Base-by-base conservation (phyloP, 176 grass and related monocot genomes). In the Avena insularis region DNA sequence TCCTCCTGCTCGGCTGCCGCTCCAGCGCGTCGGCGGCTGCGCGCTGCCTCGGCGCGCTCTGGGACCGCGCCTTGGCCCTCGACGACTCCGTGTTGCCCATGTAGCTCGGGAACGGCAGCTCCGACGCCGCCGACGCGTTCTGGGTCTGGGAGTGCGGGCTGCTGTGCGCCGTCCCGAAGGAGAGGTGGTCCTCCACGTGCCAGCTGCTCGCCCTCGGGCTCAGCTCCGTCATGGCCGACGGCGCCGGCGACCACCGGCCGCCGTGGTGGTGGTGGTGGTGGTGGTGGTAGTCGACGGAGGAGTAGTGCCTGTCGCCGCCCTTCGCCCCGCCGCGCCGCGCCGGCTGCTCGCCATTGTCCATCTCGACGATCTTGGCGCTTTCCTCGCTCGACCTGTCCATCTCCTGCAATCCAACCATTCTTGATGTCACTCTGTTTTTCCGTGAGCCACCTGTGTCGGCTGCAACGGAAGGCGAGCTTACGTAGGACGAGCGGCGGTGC, bases 21-120 rank as follows among this genome's bases (percentile, higher is more conserved):
- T 98, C 92, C 27, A 88, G 80, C 51, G 77, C 75, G 71, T 99
- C 92, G 3, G 71, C 73, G 73, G 48, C 40, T 43, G 40, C 82
- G 33, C 92, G 92, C 83, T 88, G 89, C 66, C 56, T 73, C 6
- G 89, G 92, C 36, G 89, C 92, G 83, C 92, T 93, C 79, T 91
- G 89, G 10, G 92, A 89, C 73, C 89, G 74, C 12, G 88, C 88
- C 92, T 97, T 97, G 51, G 92, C 95, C 14, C 95, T 86, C 4
- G 90, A 94, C 9, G 95, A 97, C 86, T 97, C 82, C 0, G 95
- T 97, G 77, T 97, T 92, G 6, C 90, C 84, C 95, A 97, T 97
- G 86, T 97, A 97, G 86, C 85, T 92, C 49, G 92, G 92, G 85
- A 83, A 94, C 43, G 73, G 48, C 73, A 75, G 16, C n/a, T 73